Percentiles rank a stretch among this genome's conserved stretches.
Conservation (phyloP, 305 asterid genomes). For the Rubia peregrina region DNA sequence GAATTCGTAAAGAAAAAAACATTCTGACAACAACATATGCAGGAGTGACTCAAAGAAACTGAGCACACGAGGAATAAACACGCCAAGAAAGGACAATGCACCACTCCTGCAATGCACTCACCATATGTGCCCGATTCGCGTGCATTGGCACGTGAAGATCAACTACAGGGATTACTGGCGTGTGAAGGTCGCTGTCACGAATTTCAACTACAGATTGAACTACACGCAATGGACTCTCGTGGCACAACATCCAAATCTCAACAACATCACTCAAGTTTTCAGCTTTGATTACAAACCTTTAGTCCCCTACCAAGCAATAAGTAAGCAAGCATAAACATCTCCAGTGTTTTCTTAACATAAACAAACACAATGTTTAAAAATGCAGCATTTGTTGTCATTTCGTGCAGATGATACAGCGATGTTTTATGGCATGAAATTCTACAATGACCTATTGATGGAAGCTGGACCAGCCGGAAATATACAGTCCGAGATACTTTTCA, state of each 20-base stretch:
- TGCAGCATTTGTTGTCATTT: background rate
- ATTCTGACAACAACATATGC: conserved; percentile 8
- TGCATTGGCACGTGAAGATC: conserved; percentile 73
- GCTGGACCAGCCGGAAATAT: conserved; percentile 32
- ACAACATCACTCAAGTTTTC: conserved; percentile 70
- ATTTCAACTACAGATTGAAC: conserved; percentile 63
- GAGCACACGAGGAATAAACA: conserved; percentile 46
- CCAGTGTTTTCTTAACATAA: background rate
- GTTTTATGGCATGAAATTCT: conserved; percentile 33
- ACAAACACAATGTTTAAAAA: background rate
- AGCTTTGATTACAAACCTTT: conserved; percentile 66
- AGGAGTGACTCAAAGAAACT: conserved; percentile 35
- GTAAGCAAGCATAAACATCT: conserved; percentile 28
- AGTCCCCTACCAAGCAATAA: conserved; percentile 63
- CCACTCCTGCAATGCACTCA: conserved; percentile 62
- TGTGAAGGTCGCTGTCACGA: conserved; percentile 59
- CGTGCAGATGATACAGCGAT: conserved; percentile 35
- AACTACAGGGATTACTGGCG: conserved; percentile 74
- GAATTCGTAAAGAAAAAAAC: background rate
- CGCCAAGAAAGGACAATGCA: conserved; percentile 49
- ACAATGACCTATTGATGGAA: conserved; percentile 30
- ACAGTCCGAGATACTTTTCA: conserved; percentile 27
- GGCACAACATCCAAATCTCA: conserved; percentile 76
- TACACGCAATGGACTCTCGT: conserved; percentile 62
- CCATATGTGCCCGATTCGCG: conserved; percentile 75